Base-by-base conservation (phyloP, 768 basidiomycete species). In the Naganishia onofrii region DNA sequence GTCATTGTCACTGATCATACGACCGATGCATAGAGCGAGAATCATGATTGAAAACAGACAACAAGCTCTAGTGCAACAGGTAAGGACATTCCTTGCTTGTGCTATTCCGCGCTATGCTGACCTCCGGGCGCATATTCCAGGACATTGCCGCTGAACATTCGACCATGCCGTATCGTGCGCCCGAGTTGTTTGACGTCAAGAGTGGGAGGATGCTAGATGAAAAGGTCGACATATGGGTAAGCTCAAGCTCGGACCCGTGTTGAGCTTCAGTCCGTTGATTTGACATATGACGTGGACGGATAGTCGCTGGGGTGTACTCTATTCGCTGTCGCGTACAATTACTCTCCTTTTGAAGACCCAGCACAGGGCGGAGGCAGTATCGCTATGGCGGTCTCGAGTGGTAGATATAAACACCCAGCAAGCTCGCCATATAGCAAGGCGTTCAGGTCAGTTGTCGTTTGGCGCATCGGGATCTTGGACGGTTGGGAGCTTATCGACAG, bases 111-210 rank as follows among this genome's bases (percentile, higher is more conserved):
- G 42, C 42, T 42, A 15, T 42, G 15, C 15, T 42, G 15, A 42
- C 42, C 42, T 42, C 42, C 2, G 8, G 8, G 42, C 42, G 42
- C 42, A 42, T 15, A 10, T 21, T 15, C 7, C 34, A 58, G 42
- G 96, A 99, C 79, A 88, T 95, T 72, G 96, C 96, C 2, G 93
- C 92, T 21, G 96, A 99, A 81, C 94, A 95, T 80, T 95, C 93
- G 74, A 93, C 93, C 15, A 98, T 99, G 96, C 91, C 96, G 0
- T 99, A 95, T 76, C 88, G 96, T 23, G 94, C 96, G 1, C 96
- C 96, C 0, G 96, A 99, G 77, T 84, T 99, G 26, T 99, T 97
- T 78, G 96, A 99, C 75, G 94, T 96, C 68, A 95, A 95, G 79
- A 97, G 93, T 5, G 92, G 91, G 28, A 83, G 86, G 48, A 87